Conservation (phyloP, 371 early-diverging fungal species). For the Umbelopsis sp. region DNA sequence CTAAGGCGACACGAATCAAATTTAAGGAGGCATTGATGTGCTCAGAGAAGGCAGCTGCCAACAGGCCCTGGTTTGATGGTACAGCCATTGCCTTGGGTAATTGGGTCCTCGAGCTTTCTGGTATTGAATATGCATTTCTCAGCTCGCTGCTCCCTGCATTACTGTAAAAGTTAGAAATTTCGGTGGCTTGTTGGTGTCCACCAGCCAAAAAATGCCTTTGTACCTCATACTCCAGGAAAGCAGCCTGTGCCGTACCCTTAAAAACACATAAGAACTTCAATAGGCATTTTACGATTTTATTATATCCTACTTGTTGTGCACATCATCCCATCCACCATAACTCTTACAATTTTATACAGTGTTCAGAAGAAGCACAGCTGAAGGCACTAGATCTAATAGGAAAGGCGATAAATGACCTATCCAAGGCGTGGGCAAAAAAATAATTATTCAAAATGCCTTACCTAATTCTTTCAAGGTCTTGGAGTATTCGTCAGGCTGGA, state of each 20-base stretch:
- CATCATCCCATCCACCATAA: not conserved
- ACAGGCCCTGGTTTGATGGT: slow-evolving; percentile 2
- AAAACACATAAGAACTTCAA: too few species aligned
- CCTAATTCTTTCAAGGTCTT: slow-evolving; percentile 57
- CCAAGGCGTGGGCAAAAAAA: not conserved
- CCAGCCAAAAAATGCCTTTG: too few species aligned
- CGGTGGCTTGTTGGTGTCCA: too few species aligned
- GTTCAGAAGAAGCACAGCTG: slow-evolving; percentile 39
- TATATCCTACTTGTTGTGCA: too few species aligned
- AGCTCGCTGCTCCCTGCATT: not conserved
- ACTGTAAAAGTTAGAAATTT: too few species aligned
- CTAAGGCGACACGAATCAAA: slow-evolving; percentile 39
- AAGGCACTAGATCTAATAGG: slow-evolving; percentile 42
- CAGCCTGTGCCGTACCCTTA: too few species aligned
- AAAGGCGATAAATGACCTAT: not conserved
- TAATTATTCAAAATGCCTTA: slow-evolving; percentile 26
- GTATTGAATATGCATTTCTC: not conserved
- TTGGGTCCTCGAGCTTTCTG: not conserved
- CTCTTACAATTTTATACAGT: slow-evolving; percentile 18
- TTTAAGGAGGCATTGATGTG: slow-evolving; percentile 45
- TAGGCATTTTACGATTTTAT: too few species aligned
- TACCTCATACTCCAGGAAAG: too few species aligned
- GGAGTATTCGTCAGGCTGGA: slow-evolving; percentile 34
- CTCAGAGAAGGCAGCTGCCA: slow-evolving; percentile 38
- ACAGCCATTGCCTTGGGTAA: slow-evolving; percentile 1